Base-by-base conservation (phyloP, 768 basidiomycete species). In the Arthromyces matolae region DNA sequence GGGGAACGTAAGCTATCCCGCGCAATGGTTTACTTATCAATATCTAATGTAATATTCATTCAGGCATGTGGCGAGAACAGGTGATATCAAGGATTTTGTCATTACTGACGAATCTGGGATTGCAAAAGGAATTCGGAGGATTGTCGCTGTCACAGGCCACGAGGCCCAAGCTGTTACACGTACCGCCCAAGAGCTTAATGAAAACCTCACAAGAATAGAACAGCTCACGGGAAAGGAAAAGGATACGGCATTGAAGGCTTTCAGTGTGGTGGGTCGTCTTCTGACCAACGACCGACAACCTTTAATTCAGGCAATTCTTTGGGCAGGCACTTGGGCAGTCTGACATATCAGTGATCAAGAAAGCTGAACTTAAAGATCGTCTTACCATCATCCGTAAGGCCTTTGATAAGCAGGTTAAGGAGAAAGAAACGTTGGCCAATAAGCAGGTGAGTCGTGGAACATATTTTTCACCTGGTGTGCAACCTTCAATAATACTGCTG, bases 91-190 rank as follows among this genome's bases (percentile, higher is more conserved):
- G 68, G 87, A 92, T 62, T 88, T 99, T 64, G 85, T 94, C 23
- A 88, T 99, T 52, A 86, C 80, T 5, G 96, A 98, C 60, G 96
- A 98, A 66, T 89, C 89, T 4, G 94, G 94, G 27, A 98, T 98
- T 58, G 96, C 96, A 6, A 98, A 98, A 72, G 96, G 96, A 32
- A 95, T 97, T 54, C 86, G 96, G 41, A 83, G 96, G 29, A 85
- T 99, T 49, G 85, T 89, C 40, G 96, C 93, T 29, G 84, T 99
- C 42, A 98, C 96, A 0, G 95, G 95, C 14, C 81, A 92, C 53
- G 93, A 98, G 64, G 96, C 96, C 0, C 79, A 86, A 27, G 86
- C 87, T 22, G 91, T 86, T 8, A 83, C 79, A 1, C 81, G 86
- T 14, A 62, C 76, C 40, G 92, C 89, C 4, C 73, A 79, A 42